phyloP scores from a whole-genome alignment of 2,329 filamentous ascomycete species.

The Rhexocercosporidium sp. region DNA sequence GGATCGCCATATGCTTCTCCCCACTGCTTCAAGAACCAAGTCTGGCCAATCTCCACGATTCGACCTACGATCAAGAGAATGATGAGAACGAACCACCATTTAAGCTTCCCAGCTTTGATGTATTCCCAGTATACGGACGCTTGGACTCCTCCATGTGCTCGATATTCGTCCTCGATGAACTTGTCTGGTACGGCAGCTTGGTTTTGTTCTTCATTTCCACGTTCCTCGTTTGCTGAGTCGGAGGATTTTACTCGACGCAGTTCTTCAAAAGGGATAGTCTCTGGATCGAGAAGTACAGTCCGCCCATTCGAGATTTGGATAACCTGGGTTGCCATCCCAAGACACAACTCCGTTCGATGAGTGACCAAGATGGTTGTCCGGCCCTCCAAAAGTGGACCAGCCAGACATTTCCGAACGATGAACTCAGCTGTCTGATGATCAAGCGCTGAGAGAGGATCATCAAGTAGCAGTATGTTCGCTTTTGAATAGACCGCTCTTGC shows the following conservation, averaged over 20 bases:
- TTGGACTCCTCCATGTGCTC: conserved; percentile 77
- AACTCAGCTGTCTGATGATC: conserved; percentile 68
- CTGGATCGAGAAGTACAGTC: conserved; percentile 42
- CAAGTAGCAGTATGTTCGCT: conserved; percentile 58
- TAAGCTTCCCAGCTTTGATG: conserved; percentile 77
- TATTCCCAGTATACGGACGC: conserved; percentile 82
- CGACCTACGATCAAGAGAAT: conserved; percentile 68
- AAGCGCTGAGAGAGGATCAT: conserved; percentile 64
- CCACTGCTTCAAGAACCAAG: conserved; percentile 88
- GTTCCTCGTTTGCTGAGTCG: conserved; percentile 34
- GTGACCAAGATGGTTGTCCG: conserved; percentile 65
- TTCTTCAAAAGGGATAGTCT: conserved; percentile 36
- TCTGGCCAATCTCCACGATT: conserved; percentile 66
- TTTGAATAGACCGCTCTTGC: conserved; percentile 64
- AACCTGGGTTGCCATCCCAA: conserved; percentile 73
- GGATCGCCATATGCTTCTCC: conserved; percentile 70
- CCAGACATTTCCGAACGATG: conserved; percentile 62
- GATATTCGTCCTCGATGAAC: conserved; percentile 79
- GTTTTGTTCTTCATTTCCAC: conserved; percentile 41
- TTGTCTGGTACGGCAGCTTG: conserved; percentile 65
- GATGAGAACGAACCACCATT: conserved; percentile 73
- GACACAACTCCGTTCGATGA: conserved; percentile 72
- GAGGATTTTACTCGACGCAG: conserved; percentile 30
- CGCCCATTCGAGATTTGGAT: conserved; percentile 70
- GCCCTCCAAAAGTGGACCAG: conserved; percentile 57